Evolutionary conservation across 306 rosid genomes (phyloP).

Genomic region (Cucumis hystrix): DNA sequence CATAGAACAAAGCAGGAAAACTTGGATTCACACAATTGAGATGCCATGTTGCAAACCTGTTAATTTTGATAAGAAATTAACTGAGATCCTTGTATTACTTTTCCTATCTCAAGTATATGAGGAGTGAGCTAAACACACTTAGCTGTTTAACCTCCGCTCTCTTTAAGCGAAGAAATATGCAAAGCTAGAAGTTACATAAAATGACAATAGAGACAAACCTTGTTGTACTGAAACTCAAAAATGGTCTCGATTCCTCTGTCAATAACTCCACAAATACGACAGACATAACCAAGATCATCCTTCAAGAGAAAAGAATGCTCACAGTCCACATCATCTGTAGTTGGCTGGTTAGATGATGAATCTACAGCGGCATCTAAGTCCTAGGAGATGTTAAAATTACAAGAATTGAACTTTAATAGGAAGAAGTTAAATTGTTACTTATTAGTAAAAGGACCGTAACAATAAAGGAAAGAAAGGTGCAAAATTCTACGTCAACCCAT

Average conservation of each 20-base stretch:
- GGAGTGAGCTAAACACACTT: background rate
- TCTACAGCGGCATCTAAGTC: conserved; percentile 27
- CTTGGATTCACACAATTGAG: background rate
- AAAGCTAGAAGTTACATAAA: background rate
- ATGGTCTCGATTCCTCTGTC: conserved; percentile 64
- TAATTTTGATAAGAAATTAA: background rate
- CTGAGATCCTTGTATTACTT: background rate
- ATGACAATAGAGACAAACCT: conserved; percentile 15
- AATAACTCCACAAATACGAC: conserved; percentile 79
- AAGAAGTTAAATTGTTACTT: background rate
- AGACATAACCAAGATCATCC: conserved; percentile 88
- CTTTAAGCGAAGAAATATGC: background rate
- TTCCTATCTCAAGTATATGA: background rate
- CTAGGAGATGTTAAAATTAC: conserved; percentile 20
- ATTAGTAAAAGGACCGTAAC: background rate
- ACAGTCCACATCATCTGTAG: conserved; percentile 35
- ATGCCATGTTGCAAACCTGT: background rate
- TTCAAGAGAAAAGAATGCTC: conserved; percentile 82
- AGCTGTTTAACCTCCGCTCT: background rate
- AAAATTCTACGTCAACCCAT: background rate
- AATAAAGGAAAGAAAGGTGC: background rate
- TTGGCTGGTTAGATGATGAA: conserved; percentile 30
- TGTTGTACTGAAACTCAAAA: conserved; percentile 75
- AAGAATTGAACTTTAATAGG: background rate
- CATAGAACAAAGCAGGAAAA: background rate